Percentiles rank a stretch among this genome's conserved stretches.
phyloP scores from a whole-genome alignment of 148 eudicot species.

The Bassia scoparia region DNA sequence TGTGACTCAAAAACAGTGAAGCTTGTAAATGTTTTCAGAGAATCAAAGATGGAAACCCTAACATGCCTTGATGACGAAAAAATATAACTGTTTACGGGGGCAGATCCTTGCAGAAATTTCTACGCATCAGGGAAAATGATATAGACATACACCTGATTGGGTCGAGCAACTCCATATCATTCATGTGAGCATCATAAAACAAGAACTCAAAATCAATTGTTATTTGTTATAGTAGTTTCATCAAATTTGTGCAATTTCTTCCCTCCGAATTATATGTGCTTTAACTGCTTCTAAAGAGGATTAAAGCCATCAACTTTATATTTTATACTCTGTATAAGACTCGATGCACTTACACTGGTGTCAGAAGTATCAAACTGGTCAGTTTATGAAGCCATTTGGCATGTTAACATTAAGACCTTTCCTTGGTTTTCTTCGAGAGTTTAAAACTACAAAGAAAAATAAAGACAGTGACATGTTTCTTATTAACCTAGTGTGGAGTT shows the following conservation, averaged over 20 bases:
- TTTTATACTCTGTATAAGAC: too few species aligned
- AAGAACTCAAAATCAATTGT: slow-evolving; percentile 4
- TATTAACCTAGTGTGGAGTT: background rate
- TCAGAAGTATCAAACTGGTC: background rate
- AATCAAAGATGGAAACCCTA: too few species aligned
- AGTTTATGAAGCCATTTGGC: too few species aligned
- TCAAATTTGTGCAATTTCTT: background rate
- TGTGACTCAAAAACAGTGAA: too few species aligned
- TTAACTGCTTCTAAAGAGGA: background rate
- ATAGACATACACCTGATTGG: background rate
- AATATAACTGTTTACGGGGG: background rate
- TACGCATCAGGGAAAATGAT: background rate
- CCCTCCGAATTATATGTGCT: background rate
- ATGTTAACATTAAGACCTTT: too few species aligned
- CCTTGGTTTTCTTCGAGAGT: too few species aligned
- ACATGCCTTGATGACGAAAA: too few species aligned
- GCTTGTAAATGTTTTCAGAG: too few species aligned
- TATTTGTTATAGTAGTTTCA: background rate
- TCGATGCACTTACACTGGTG: background rate
- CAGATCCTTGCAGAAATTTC: background rate
- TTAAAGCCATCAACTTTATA: background rate
- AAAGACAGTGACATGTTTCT: background rate
- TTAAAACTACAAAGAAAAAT: too few species aligned
- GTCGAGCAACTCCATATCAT: background rate
- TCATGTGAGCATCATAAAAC: background rate